Base-by-base conservation (phyloP, 2,329 filamentous ascomycete species). In the Ophiostoma tasmaniense region DNA sequence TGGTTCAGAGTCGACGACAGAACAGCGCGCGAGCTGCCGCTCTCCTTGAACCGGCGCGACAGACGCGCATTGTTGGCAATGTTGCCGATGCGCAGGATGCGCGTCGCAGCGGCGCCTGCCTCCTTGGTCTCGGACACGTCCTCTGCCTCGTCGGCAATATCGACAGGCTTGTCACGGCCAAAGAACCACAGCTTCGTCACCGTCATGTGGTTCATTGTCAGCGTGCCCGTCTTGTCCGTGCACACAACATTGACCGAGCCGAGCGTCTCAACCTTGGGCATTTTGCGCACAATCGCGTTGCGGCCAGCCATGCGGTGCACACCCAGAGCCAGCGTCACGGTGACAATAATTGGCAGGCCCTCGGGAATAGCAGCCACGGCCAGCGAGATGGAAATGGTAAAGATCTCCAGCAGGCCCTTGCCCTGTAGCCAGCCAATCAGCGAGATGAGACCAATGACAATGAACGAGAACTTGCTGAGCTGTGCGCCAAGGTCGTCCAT, bases 241-340 rank as follows among this genome's bases (percentile, higher is more conserved):
- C 96, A 99, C 7, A 99, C 92, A n/a, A 99, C 93, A 75, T 98
- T 99, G 70, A 99, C 95, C n/a, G 93, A 97, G 10, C 96, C 96
- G 5, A 99, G 81, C 0, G 95, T 99, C 78, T 99, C 95, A 10
- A 99, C 96, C 78, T 95, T 98, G 28, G 96, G 96, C 80, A 99
- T 90, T 76, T 91, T 90, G 73, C 95, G 90, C 71, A 99, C 94
- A 77, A 99, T 99, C 10, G 95, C 95, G 77, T 96, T 92, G 74
- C 94, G 88, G 76, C 89, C 92, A 71, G 95, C 96, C 95, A 99
- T 99, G 70, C 95, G 89, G 75, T 99, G 87, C 10, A 99, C 96
- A 17, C 95, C 96, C 17, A 99, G 84, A 52, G 95, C 95, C 68
- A 99, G 83, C 0, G 95, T 99, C 42, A 99, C 95, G 0, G 95